phyloP scores from a whole-genome alignment of 306 rosid species.

The Datisca glomerata region DNA sequence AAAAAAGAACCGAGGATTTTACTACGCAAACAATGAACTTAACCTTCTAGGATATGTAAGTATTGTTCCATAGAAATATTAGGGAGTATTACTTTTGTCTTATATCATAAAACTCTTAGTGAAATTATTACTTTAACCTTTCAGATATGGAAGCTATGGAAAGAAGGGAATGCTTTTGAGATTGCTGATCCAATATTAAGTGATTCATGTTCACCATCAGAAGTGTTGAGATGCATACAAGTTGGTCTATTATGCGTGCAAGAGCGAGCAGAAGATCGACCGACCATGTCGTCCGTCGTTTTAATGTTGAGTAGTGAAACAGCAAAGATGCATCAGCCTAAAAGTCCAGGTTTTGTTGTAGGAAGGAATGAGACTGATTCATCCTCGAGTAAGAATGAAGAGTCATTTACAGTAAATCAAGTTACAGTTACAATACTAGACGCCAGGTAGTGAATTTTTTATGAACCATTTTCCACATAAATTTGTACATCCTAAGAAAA shows the following conservation, averaged over 20 bases:
- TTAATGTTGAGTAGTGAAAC: constrained; percentile 36
- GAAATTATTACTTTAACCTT: background rate
- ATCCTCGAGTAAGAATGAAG: constrained; percentile 50
- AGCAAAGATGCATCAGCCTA: constrained; percentile 25
- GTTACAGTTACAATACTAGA: constrained; percentile 56
- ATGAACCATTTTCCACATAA: no score
- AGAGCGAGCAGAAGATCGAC: constrained; percentile 40
- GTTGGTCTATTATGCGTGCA: constrained; percentile 43
- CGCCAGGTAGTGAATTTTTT: constrained; percentile 45
- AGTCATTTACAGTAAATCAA: constrained; percentile 53
- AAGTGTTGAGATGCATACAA: constrained; percentile 29
- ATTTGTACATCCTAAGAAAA: no score
- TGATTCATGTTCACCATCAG: constrained; percentile 11
- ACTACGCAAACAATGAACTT: constrained; percentile 9
- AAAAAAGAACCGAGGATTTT: constrained; percentile 20
- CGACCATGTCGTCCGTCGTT: constrained; percentile 39
- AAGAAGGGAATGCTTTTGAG: constrained; percentile 11
- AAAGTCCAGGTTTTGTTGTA: constrained; percentile 27
- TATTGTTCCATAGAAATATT: background rate
- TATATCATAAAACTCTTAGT: background rate
- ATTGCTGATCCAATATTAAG: constrained; percentile 10
- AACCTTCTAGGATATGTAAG: constrained; percentile 38
- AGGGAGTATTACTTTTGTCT: background rate
- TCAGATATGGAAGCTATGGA: constrained; percentile 31
- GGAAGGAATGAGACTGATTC: constrained; percentile 16